phyloP scores from a whole-genome alignment of 129 eudicot species.

The Tagetes erecta region DNA sequence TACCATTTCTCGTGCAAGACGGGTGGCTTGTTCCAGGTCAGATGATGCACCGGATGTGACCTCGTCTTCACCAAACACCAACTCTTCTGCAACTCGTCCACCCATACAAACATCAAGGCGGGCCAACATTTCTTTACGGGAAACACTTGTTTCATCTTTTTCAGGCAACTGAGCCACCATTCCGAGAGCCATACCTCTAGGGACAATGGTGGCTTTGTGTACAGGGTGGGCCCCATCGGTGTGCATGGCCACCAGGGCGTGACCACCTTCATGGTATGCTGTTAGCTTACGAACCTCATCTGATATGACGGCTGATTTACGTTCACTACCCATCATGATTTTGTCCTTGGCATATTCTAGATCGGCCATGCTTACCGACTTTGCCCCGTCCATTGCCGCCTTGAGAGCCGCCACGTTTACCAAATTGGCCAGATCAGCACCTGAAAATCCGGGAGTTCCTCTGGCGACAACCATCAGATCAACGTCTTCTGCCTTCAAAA shows the following conservation, averaged over 20 bases:
- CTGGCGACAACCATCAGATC: conserved; percentile 85
- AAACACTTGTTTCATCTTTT: conserved; percentile 76
- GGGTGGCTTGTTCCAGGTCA: conserved; percentile 80
- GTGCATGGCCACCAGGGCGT: conserved; percentile 87
- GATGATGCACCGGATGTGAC: conserved; percentile 94
- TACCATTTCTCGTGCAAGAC: conserved; percentile 86
- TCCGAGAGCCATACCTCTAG: conserved; percentile 87
- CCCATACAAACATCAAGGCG: conserved; percentile 93
- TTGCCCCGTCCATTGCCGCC: conserved; percentile 99
- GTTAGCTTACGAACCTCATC: conserved; percentile 80
- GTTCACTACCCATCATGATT: conserved; percentile 97
- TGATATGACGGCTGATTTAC: conserved; percentile 92
- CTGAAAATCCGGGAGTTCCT: conserved; percentile 97
- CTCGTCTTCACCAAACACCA: conserved; percentile 86
- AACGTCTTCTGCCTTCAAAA: conserved; percentile 88
- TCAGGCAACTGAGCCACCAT: conserved; percentile 95
- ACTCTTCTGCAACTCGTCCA: conserved; percentile 96
- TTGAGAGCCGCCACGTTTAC: conserved; percentile 94
- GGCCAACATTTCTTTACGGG: conserved; percentile 94
- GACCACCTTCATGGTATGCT: conserved; percentile 97
- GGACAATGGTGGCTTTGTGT: conserved; percentile 97
- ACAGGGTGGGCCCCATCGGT: conserved; percentile 96
- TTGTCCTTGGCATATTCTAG: conserved; percentile 89
- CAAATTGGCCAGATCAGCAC: conserved; percentile 95
- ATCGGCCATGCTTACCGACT: conserved; percentile 75